A percentile compares a stretch with the other conserved stretches of the same genome.
phyloP scores from a whole-genome alignment of 2,329 filamentous ascomycete genomes.

The Ilyonectria destructans region DNA sequence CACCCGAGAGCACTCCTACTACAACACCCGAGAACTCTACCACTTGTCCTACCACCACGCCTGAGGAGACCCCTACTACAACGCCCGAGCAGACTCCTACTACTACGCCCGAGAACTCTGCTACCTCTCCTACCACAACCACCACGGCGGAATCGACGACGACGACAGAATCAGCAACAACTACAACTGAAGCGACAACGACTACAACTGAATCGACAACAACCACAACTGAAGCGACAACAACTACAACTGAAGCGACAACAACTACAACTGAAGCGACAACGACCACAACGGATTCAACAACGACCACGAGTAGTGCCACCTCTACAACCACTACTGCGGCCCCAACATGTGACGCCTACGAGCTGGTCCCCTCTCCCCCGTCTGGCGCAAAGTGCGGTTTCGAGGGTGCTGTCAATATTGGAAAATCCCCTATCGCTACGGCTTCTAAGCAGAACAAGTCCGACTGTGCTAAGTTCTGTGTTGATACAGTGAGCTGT shows the following conservation, averaged over 20 bases:
- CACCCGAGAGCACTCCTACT: not conserved
- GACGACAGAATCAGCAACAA: not conserved
- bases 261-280: not conserved
- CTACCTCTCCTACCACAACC: too few species aligned
- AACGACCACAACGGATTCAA: not conserved
- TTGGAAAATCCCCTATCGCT: not conserved
- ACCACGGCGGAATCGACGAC: not conserved
- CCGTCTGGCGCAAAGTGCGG: not conserved
- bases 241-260: not conserved
- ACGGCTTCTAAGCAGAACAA: not conserved
- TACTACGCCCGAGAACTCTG: too few species aligned
- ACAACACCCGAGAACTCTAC: too few species aligned
- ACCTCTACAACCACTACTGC: not conserved
- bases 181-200: not conserved
- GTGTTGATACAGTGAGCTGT: not conserved
- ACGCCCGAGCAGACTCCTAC: not conserved
- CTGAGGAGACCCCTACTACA: not conserved
- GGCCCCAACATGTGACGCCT: not conserved
- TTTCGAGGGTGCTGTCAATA: not conserved
- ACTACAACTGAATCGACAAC: not conserved
- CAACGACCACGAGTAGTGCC: not conserved
- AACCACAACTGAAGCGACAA: not conserved
- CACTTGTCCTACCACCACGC: too few species aligned
- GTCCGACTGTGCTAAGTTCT: constrained; percentile 11
- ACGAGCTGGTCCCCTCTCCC: not conserved